Evolutionary conservation across 2,329 filamentous ascomycete species (phyloP).

Genomic region (Exophiala bonariae): DNA sequence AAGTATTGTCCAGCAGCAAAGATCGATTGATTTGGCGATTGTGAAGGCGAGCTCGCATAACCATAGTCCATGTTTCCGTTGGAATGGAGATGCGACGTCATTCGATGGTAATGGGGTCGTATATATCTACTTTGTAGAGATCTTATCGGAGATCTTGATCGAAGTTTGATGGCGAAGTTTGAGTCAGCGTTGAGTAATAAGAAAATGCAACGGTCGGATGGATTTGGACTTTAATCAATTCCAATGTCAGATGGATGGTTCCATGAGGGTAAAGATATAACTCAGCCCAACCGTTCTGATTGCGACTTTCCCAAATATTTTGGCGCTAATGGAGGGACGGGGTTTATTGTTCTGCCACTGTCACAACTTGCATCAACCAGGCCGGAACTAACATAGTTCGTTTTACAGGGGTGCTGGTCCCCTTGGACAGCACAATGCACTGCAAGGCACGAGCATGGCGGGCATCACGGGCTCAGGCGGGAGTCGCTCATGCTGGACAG

Average conservation of each 20-base stretch:
- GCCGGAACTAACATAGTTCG: constrained; percentile 3
- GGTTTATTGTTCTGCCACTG: constrained; percentile 24
- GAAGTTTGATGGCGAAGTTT: constrained; percentile 1
- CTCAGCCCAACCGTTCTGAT: constrained; percentile 9
- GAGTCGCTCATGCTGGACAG: too few relatives aligned
- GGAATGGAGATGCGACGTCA: constrained; percentile 13
- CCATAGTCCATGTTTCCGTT: constrained; percentile 25
- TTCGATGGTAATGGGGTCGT: background rate
- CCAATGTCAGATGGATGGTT: constrained; percentile 15
- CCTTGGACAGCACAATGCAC: background rate
- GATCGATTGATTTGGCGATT: constrained; percentile 25
- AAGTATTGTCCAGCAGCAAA: constrained; percentile 26
- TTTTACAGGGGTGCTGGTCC: constrained; percentile 6
- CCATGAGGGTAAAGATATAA: constrained; percentile 19
- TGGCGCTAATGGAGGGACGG: constrained; percentile 12
- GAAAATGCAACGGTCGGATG: constrained; percentile 6
- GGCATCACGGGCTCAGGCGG: background rate
- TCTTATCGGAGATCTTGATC: background rate
- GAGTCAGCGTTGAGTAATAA: constrained; percentile 17
- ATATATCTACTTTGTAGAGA: too few relatives aligned
- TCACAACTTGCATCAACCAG: constrained; percentile 1
- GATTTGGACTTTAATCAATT: constrained; percentile 14
- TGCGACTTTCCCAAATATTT: constrained; percentile 13
- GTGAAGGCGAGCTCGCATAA: constrained; percentile 26
- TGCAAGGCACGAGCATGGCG: background rate